These are phyloP conservation scores for Zygosaccharomyces rouxii DNA, from an alignment of 805 yeast genomes.

Conservation along the genomic window DNA sequence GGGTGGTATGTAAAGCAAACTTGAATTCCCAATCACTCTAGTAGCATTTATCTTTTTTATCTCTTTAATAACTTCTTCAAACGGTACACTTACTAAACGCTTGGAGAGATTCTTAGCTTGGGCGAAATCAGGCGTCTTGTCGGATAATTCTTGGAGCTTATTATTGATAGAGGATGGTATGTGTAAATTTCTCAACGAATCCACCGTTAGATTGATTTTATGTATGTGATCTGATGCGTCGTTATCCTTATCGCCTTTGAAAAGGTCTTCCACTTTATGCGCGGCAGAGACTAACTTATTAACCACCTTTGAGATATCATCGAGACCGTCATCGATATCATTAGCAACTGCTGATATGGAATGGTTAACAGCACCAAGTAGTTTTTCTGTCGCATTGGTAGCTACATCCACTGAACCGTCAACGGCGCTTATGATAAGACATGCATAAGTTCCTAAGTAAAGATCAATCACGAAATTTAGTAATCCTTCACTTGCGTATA, in stretches of 20 bases:
- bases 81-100: constrained; percentile 53
- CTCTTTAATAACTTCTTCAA: constrained; percentile 43
- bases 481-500: constrained; percentile 56
- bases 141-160: constrained; percentile 48
- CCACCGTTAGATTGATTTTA: constrained; percentile 56
- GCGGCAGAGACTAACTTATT: constrained; percentile 52
- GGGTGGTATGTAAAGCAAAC: constrained; percentile 41
- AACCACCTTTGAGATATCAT: constrained; percentile 52
- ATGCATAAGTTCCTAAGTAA: constrained; percentile 80
- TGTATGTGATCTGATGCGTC: constrained; percentile 29
- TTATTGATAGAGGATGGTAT: constrained; percentile 64
- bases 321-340: constrained; percentile 63
- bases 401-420: constrained; percentile 72
- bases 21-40: constrained; percentile 17
- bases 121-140: constrained; percentile 60
- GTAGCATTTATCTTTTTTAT: constrained; percentile 36
- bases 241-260: constrained; percentile 42
- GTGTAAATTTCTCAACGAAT: constrained; percentile 49
- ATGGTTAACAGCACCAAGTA: constrained; percentile 56
- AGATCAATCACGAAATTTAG: constrained; percentile 64
- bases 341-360: constrained; percentile 51
- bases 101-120: constrained; percentile 58
- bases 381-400: constrained; percentile 61
- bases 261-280: constrained; percentile 50
- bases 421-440: constrained; percentile 70